A percentile compares a stretch with the other conserved stretches of the same genome.
phyloP scores from a whole-genome alignment of 306 rosid species.

The Myrica gale region DNA sequence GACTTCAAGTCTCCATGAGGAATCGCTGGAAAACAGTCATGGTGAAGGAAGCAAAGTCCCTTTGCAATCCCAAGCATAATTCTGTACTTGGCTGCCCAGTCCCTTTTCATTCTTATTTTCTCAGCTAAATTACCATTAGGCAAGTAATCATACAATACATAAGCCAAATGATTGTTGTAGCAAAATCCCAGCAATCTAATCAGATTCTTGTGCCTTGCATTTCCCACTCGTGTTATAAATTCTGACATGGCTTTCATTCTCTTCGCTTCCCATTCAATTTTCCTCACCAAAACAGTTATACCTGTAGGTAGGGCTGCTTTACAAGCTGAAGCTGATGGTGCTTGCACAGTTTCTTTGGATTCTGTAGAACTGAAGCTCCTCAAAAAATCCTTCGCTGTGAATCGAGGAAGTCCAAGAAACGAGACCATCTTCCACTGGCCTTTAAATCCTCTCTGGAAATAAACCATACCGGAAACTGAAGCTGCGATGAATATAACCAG shows the following conservation, averaged over 20 bases:
- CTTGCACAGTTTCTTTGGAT: slow-evolving; percentile 39
- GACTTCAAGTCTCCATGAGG: slow-evolving; percentile 87
- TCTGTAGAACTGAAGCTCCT: slow-evolving; percentile 57
- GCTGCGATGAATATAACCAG: slow-evolving; percentile 47
- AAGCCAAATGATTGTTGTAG: slow-evolving; percentile 71
- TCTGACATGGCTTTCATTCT: slow-evolving; percentile 43
- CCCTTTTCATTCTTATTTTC: slow-evolving; percentile 57
- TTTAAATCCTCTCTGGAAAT: slow-evolving; percentile 41
- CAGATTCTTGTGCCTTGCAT: slow-evolving; percentile 72
- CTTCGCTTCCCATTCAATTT: slow-evolving; percentile 65
- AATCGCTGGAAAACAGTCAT: slow-evolving; percentile 70
- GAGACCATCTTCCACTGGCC: slow-evolving; percentile 87
- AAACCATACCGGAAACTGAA: slow-evolving; percentile 43
- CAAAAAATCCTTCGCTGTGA: slow-evolving; percentile 74
- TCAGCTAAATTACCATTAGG: slow-evolving; percentile 82
- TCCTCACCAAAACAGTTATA: slow-evolving; percentile 75
- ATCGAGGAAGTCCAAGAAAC: slow-evolving; percentile 74
- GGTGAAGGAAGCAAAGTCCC: slow-evolving; percentile 89
- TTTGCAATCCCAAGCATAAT: slow-evolving; percentile 66
- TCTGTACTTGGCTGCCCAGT: slow-evolving; percentile 68
- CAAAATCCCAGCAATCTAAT: slow-evolving; percentile 67
- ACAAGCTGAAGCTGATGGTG: slow-evolving; percentile 46
- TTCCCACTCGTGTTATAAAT: slow-evolving; percentile 55
- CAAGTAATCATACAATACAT: slow-evolving; percentile 69
- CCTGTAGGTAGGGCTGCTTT: slow-evolving; percentile 90